phyloP scores from a whole-genome alignment of 1,284 basidiomycete genomes.

The Malassezia pachydermatis region DNA sequence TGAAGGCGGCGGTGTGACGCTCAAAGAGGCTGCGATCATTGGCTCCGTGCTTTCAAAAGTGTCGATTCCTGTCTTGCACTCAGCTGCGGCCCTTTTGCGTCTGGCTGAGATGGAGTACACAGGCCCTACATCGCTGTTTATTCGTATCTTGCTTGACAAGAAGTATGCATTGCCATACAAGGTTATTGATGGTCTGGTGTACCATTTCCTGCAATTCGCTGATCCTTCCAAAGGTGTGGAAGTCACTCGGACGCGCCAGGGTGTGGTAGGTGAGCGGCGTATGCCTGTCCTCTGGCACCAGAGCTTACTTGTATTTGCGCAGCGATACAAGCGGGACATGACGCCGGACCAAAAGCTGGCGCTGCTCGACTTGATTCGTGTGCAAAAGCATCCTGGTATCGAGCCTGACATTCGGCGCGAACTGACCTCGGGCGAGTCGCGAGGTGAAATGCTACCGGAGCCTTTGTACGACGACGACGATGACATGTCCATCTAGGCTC shows the following conservation, averaged over 20 bases:
- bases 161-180: conserved; percentile 97
- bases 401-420: conserved; percentile 82
- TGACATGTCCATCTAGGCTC: conserved; percentile 21
- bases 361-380: conserved; percentile 80
- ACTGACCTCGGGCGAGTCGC: conserved; percentile 52
- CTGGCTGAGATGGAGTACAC: conserved; percentile 90
- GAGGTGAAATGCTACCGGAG: conserved; percentile 50
- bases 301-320: conserved; percentile 82
- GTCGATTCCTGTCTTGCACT: conserved; percentile 87
- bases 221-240: conserved; percentile 43
- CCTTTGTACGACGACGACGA: conserved; percentile 37
- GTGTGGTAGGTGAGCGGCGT: conserved; percentile 27
- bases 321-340: conserved; percentile 93
- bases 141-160: conserved; percentile 92
- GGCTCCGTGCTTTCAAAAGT: conserved; percentile 84
- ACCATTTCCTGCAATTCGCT: conserved; percentile 92
- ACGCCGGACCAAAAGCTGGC: conserved; percentile 97
- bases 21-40: conserved; percentile 91
- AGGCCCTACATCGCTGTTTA: conserved; percentile 92
- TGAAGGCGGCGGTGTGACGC: conserved; percentile 65
- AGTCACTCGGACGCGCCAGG: conserved; percentile 21
- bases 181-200: conserved; percentile 90
- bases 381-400: conserved; percentile 77
- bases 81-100: conserved; percentile 83
- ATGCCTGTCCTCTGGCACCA: conserved; percentile 95